A percentile compares a stretch with the other conserved stretches of the same genome.
Conservation (phyloP, 192 early-diverging fungal genomes). For the Kappamyces sp. region DNA sequence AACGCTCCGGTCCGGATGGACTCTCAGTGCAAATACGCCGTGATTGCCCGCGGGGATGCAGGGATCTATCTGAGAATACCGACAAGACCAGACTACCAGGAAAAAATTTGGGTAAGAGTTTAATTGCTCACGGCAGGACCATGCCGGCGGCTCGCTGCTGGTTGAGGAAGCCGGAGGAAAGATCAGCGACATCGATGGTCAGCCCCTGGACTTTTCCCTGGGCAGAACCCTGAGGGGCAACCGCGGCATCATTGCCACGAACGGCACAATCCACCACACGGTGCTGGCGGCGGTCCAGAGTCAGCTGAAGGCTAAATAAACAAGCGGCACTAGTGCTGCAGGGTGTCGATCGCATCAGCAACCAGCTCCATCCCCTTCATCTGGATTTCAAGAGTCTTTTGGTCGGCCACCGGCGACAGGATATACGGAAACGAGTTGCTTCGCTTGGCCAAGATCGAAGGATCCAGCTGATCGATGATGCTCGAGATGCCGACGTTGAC, state of each 20-base stretch:
- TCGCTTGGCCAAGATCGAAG: neutral
- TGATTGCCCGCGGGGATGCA: conserved; percentile 86
- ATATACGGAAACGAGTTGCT: conserved; percentile 9
- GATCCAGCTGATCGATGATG: too few relatives aligned
- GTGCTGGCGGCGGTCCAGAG: conserved; percentile 68
- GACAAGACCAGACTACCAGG: conserved; percentile 70
- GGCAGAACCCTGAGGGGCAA: conserved; percentile 79
- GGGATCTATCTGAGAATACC: conserved; percentile 89
- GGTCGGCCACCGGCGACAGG: neutral
- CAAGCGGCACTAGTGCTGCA: too few relatives aligned
- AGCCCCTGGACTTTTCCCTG: conserved; percentile 80
- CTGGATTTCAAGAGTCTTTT: conserved; percentile 9
- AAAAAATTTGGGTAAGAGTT: conserved; percentile 91
- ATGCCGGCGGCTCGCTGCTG: conserved; percentile 85
- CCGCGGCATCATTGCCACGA: conserved; percentile 84
- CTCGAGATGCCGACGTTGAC: too few relatives aligned
- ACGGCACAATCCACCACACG: conserved; percentile 59
- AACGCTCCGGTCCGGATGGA: conserved; percentile 85
- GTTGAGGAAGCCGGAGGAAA: conserved; percentile 90
- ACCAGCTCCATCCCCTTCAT: conserved; percentile 4
- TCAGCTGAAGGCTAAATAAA: too few relatives aligned
- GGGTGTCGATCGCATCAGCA: conserved; percentile 4
- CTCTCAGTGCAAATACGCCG: conserved; percentile 94
- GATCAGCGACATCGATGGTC: conserved; percentile 75
- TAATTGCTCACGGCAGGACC: conserved; percentile 59